A percentile compares a stretch with the other conserved stretches of the same genome.
These are phyloP conservation scores for Hirschfeldia incana DNA, from an alignment of 345 rosid genomes.

Conservation along the genomic window DNA sequence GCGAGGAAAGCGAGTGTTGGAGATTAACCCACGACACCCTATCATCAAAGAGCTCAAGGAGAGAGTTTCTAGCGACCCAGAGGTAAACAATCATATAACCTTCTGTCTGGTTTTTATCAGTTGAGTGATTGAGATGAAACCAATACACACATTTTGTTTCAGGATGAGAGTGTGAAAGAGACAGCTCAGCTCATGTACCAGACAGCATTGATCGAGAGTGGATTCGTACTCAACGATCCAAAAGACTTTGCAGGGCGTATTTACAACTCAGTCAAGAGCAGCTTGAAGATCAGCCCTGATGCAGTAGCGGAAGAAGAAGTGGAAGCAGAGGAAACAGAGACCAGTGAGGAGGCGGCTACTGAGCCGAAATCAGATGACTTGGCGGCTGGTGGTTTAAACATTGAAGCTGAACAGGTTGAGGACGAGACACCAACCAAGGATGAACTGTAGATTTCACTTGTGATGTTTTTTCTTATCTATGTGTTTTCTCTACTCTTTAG, in stretches of 20 bases:
- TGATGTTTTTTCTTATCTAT: conserved; percentile 6
- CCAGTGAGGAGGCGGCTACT: conserved; percentile 23
- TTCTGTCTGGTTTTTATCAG: neutral
- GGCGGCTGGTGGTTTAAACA: conserved; percentile 25
- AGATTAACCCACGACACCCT: conserved; percentile 95
- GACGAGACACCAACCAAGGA: conserved; percentile 27
- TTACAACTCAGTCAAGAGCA: conserved; percentile 70
- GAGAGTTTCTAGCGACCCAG: conserved; percentile 71
- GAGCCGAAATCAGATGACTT: conserved; percentile 40
- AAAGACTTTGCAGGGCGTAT: conserved; percentile 85
- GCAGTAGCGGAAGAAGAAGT: conserved; percentile 78
- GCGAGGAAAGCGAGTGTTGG: conserved; percentile 92
- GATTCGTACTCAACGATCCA: conserved; percentile 71
- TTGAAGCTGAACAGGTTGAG: conserved; percentile 41
- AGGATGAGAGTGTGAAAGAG: conserved; percentile 74
- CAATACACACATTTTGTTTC: conserved; percentile 13
- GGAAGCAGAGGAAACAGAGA: conserved; percentile 60
- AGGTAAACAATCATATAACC: conserved; percentile 49
- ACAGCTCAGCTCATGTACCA: conserved; percentile 91
- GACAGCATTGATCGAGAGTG: conserved; percentile 95
- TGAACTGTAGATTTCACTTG: conserved; percentile 31
- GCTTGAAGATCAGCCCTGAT: conserved; percentile 74
- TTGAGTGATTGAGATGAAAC: neutral
- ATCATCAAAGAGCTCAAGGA: conserved; percentile 92
- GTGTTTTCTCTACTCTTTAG: conserved; percentile 14